phyloP scores from a whole-genome alignment of 2,329 filamentous ascomycete genomes.

The Tolypocladium tundrense region DNA sequence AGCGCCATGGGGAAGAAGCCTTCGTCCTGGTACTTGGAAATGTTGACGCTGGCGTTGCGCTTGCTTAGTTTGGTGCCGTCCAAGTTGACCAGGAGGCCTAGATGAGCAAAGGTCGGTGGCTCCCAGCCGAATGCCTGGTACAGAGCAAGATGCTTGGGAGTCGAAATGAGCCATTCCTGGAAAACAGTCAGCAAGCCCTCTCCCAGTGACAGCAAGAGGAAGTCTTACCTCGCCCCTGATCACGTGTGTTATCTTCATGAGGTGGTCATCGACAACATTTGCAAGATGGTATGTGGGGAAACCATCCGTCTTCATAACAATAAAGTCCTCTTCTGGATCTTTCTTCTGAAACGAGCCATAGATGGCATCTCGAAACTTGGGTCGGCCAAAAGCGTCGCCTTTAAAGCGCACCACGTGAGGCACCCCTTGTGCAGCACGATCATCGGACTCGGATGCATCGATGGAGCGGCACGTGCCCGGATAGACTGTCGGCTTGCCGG shows the following conservation, averaged over 20 bases:
- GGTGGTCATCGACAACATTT: conserved; percentile 91
- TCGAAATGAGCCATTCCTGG: conserved; percentile 91
- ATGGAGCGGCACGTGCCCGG: conserved; percentile 63
- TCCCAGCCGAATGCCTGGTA: conserved; percentile 70
- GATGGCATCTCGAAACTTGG: conserved; percentile 64
- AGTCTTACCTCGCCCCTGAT: conserved; percentile 65
- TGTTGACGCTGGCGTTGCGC: conserved; percentile 48
- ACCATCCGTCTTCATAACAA: conserved; percentile 84
- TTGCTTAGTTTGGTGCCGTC: conserved; percentile 79
- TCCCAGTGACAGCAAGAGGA: background rate
- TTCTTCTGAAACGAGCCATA: conserved; percentile 58
- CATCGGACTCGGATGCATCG: conserved; percentile 54
- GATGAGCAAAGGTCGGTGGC: conserved; percentile 67
- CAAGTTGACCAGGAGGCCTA: conserved; percentile 61
- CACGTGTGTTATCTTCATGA: conserved; percentile 93
- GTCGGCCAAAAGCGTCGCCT: conserved; percentile 42
- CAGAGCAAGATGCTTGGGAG: conserved; percentile 61
- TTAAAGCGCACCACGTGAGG: conserved; percentile 69
- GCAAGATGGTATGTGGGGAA: conserved; percentile 95
- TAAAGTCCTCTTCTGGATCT: conserved; percentile 63
- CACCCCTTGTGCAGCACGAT: conserved; percentile 59
- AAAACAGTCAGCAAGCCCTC: conserved; percentile 2
- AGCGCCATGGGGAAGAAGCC: conserved; percentile 38
- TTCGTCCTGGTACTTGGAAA: conserved; percentile 38
- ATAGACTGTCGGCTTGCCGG: conserved; percentile 33